phyloP scores from a whole-genome alignment of 371 early-diverging fungal genomes.

The Mortierella sp. region DNA sequence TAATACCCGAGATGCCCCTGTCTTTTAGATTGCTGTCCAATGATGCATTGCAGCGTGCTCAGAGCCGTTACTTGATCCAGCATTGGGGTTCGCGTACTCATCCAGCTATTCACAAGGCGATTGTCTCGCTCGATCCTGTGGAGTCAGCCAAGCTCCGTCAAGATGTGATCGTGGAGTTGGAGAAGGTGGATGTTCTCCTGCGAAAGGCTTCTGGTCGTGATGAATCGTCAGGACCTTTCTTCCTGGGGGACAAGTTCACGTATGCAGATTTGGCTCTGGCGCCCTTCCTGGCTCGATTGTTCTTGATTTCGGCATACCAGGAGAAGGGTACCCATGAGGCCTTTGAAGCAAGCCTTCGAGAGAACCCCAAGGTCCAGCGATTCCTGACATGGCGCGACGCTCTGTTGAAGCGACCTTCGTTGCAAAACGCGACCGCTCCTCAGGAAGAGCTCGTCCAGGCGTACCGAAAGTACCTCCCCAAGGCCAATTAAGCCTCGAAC shows the following conservation, averaged over 20 bases:
- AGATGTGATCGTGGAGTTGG: slow-evolving; percentile 30
- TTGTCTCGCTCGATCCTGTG: slow-evolving; percentile 42
- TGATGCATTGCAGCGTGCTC: slow-evolving; percentile 59
- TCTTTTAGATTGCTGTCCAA: slow-evolving; percentile 56
- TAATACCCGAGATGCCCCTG: too few relatives aligned
- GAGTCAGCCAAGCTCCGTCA: slow-evolving; percentile 32
- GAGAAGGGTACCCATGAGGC: slow-evolving; percentile 39
- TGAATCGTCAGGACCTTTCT: slow-evolving; percentile 65
- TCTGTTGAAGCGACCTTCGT: neutral
- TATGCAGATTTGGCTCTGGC: slow-evolving; percentile 68
- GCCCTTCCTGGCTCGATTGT: slow-evolving; percentile 56
- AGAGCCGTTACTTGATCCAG: slow-evolving; percentile 67
- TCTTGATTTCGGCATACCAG: slow-evolving; percentile 19
- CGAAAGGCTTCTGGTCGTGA: slow-evolving; percentile 1
- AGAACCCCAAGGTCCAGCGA: slow-evolving; percentile 13
- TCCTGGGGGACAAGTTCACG: slow-evolving; percentile 65
- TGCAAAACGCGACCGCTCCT: slow-evolving; percentile 15
- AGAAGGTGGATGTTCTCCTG: slow-evolving; percentile 44
- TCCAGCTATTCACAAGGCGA: slow-evolving; percentile 43
- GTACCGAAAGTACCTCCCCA: slow-evolving; percentile 16
- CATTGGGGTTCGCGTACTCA: slow-evolving; percentile 40
- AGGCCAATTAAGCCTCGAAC: slow-evolving; percentile 5
- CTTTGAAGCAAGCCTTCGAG: slow-evolving; percentile 29
- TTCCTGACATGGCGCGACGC: slow-evolving; percentile 24
- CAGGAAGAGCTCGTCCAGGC: slow-evolving; percentile 5